Conservation (phyloP, 352 stramenopile genomes). For the Phytophthora syringae region DNA sequence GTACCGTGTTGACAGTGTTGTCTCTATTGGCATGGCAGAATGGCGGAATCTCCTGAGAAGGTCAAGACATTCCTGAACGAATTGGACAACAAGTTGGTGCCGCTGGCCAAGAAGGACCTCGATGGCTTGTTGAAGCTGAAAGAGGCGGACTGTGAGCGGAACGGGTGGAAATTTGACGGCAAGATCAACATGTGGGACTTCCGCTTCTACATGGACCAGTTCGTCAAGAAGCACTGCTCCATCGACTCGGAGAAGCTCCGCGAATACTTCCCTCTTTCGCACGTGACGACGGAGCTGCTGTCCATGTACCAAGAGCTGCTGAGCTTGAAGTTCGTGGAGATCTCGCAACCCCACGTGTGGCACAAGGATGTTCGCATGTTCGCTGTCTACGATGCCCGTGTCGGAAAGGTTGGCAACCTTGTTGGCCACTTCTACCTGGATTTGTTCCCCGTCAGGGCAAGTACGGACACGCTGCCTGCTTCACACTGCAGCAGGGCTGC, state of each 20-base stretch:
- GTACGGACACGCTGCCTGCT: constrained; percentile 91
- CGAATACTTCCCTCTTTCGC: constrained; percentile 89
- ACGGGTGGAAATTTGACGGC: constrained; percentile 73
- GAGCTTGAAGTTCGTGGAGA: constrained; percentile 86
- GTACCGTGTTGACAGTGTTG: background rate
- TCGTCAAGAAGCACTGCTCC: constrained; percentile 87
- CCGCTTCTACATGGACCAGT: constrained; percentile 90
- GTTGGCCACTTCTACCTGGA: constrained; percentile 92
- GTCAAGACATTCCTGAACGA: constrained; percentile 80
- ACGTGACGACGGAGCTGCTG: constrained; percentile 87
- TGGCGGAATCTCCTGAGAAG: constrained; percentile 65
- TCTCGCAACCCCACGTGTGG: constrained; percentile 83
- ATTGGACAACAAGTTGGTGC: constrained; percentile 76
- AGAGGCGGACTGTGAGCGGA: constrained; percentile 59
- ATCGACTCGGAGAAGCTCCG: constrained; percentile 89
- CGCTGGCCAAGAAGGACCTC: constrained; percentile 81
- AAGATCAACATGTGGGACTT: constrained; percentile 93
- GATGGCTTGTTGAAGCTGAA: constrained; percentile 78
- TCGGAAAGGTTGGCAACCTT: constrained; percentile 53
- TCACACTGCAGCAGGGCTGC: constrained; percentile 87
- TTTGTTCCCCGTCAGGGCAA: constrained; percentile 86
- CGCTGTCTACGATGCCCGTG: constrained; percentile 75
- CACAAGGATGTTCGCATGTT: constrained; percentile 92
- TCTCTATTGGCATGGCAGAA: constrained; percentile 42
- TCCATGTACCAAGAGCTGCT: constrained; percentile 91